These are phyloP conservation scores for Isoetes engelmannii DNA, from an alignment of 83 land plant genomes.

Conservation along the genomic window DNA sequence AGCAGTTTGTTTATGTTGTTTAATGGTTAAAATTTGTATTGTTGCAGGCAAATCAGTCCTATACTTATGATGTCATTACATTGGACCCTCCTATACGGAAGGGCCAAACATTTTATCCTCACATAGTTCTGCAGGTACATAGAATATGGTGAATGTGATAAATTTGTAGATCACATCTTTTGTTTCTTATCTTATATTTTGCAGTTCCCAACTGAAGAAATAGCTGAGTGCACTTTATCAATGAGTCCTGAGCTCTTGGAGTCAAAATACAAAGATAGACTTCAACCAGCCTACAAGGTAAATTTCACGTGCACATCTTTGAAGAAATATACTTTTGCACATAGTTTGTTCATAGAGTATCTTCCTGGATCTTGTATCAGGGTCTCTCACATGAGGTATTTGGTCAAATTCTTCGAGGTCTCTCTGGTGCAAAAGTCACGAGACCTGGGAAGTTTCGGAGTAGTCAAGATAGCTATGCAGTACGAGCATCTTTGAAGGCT, in stretches of 20 bases:
- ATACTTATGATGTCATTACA: constrained; percentile 46
- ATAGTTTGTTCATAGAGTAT: neutral
- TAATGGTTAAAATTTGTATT: neutral
- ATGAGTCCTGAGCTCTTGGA: constrained; percentile 42
- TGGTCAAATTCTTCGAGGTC: constrained; percentile 37
- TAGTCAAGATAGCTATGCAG: constrained; percentile 49
- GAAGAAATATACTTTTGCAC: neutral
- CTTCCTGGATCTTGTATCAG: constrained; percentile 6
- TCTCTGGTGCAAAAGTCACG: constrained; percentile 47
- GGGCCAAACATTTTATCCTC: constrained; percentile 53
- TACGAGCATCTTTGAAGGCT: constrained; percentile 45
- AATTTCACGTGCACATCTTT: neutral
- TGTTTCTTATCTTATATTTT: neutral
- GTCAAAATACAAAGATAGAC: constrained; percentile 44
- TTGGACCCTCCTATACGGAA: constrained; percentile 50
- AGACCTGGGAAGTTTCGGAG: constrained; percentile 55
- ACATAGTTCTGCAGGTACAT: constrained; percentile 43
- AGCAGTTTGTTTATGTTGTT: neutral
- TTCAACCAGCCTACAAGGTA: constrained; percentile 43
- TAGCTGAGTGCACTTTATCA: constrained; percentile 33
- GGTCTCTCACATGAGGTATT: constrained; percentile 46
- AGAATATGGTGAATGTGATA: neutral
- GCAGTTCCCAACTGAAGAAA: constrained; percentile 42
- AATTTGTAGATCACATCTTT: neutral
- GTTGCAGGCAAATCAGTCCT: constrained; percentile 45